These are phyloP conservation scores for Xylaria arbuscula DNA, from an alignment of 2,329 filamentous ascomycete genomes.

Conservation along the genomic window DNA sequence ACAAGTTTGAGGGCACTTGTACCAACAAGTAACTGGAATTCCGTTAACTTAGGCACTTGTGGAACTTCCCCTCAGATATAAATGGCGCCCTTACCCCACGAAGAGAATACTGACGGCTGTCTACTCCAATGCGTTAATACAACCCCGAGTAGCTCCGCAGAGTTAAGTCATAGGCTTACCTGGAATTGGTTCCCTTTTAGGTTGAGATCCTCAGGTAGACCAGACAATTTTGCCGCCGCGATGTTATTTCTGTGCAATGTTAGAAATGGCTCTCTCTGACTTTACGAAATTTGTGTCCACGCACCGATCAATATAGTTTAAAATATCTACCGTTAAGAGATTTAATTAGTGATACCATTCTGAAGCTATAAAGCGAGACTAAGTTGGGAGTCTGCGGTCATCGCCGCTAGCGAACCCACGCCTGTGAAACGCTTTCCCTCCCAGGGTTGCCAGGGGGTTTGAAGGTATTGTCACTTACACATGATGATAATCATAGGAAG, in stretches of 20 bases:
- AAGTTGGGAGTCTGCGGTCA: not conserved
- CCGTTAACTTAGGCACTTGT: constrained; percentile 16
- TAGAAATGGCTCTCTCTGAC: constrained; percentile 18
- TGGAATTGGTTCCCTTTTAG: constrained; percentile 52
- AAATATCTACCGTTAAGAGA: constrained; percentile 33
- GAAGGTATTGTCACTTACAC: constrained; percentile 52
- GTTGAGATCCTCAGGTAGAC: constrained; percentile 53
- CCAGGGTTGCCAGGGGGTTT: not conserved
- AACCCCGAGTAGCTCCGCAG: not conserved
- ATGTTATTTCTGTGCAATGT: constrained; percentile 62
- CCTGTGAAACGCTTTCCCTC: not conserved
- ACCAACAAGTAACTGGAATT: constrained; percentile 58
- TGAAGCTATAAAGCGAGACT: not conserved
- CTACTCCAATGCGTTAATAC: constrained; percentile 42
- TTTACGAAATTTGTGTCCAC: constrained; percentile 8
- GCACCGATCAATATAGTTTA: constrained; percentile 49
- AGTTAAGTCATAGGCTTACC: constrained; percentile 38
- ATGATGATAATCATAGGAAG: constrained; percentile 76
- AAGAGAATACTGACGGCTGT: constrained; percentile 64
- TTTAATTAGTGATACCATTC: constrained; percentile 26
- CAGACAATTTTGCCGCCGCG: constrained; percentile 64
- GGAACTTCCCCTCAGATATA: not conserved
- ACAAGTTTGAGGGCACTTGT: constrained; percentile 63
- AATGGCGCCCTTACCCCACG: constrained; percentile 54
- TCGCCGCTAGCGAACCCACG: not conserved